Evolutionary conservation across 83 land plant genomes (phyloP).

Genomic region (Isoetes engelmannii): DNA sequence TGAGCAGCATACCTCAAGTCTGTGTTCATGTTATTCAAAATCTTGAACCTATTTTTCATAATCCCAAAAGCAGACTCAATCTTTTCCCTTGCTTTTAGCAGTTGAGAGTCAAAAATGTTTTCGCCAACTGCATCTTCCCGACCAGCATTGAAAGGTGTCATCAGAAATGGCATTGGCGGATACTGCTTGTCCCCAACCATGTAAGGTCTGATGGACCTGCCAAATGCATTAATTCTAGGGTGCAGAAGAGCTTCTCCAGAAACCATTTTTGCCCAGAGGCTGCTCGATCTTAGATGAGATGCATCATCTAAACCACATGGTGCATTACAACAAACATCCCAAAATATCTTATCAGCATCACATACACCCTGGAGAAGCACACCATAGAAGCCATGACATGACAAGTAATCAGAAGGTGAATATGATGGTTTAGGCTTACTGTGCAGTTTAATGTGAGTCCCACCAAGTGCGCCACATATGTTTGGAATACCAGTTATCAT

Average conservation of each 20-base stretch:
- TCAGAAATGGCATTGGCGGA: too few relatives aligned
- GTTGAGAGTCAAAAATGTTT: background rate
- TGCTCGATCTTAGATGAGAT: conserved; percentile 19
- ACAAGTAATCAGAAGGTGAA: background rate
- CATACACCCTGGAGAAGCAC: conserved; percentile 29
- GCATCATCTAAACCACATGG: conserved; percentile 24
- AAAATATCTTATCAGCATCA: conserved; percentile 27
- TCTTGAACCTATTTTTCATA: background rate
- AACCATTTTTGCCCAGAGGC: conserved; percentile 17
- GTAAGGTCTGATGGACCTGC: too few relatives aligned
- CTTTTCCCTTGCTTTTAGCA: background rate
- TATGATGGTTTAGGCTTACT: conserved; percentile 6
- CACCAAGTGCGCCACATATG: conserved; percentile 26
- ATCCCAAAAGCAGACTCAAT: background rate
- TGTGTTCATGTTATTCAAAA: background rate
- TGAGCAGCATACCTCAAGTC: background rate
- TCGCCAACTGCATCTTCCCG: background rate
- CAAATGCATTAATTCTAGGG: too few relatives aligned
- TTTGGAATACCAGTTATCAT: conserved; percentile 11
- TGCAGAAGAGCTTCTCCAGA: too few relatives aligned
- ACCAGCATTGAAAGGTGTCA: too few relatives aligned
- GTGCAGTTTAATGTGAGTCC: conserved; percentile 22
- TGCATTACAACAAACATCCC: conserved; percentile 32
- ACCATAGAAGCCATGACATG: conserved; percentile 4
- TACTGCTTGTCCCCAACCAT: too few relatives aligned